Evolutionary conservation across 257 asterid genomes (phyloP).

Genomic region (Fraxinus cuspidata): DNA sequence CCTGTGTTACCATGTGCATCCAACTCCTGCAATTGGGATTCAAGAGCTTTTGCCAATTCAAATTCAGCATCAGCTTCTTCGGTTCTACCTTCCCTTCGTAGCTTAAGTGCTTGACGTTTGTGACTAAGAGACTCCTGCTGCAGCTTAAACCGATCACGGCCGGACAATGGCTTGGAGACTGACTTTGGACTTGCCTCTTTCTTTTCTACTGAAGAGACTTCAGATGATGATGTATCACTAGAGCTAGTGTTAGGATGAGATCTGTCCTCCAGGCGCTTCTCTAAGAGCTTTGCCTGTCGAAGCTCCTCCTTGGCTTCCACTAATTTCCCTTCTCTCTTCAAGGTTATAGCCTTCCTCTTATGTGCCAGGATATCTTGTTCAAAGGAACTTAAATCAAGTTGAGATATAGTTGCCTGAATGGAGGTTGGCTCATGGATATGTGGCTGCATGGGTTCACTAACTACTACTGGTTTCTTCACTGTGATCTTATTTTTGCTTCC

Average conservation of each 20-base stretch:
- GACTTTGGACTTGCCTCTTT: constrained; percentile 59
- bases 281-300: constrained; percentile 79
- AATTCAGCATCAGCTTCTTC: constrained; percentile 82
- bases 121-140: constrained; percentile 84
- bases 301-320: constrained; percentile 95
- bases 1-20: constrained; percentile 36
- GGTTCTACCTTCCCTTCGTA: constrained; percentile 79
- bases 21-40: constrained; percentile 63
- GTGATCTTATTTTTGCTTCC: constrained; percentile 27
- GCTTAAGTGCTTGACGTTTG: constrained; percentile 80
- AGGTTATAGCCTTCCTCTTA: constrained; percentile 77
- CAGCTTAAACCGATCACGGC: constrained; percentile 76
- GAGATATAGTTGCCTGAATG: constrained; percentile 36
- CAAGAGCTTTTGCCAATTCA: constrained; percentile 78
- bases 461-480: constrained; percentile 37
- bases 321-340: constrained; percentile 88
- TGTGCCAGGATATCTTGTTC: constrained; percentile 69
- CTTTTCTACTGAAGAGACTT: constrained; percentile 41
- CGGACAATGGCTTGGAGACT: constrained; percentile 60
- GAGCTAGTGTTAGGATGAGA: constrained; percentile 39
- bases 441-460: constrained; percentile 38
- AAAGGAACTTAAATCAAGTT: constrained; percentile 34
- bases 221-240: constrained; percentile 36
- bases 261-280: constrained; percentile 46
- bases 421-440: constrained; percentile 20